A percentile compares a stretch with the other conserved stretches of the same genome.
These are phyloP conservation scores for Aspergillus fijiensis DNA, from an alignment of 2,329 filamentous ascomycete species.

Conservation along the genomic window DNA sequence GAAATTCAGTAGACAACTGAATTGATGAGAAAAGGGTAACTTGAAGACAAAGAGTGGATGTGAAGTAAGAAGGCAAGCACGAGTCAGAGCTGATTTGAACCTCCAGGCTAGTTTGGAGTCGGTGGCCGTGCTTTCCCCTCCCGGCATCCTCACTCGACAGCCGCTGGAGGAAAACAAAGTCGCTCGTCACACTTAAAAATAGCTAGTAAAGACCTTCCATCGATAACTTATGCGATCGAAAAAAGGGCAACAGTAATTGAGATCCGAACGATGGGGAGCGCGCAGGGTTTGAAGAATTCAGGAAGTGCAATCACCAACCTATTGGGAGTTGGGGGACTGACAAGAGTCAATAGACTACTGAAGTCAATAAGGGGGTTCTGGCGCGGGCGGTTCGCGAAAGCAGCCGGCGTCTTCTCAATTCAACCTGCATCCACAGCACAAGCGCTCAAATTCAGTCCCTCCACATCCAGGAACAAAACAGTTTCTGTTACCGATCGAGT, in stretches of 20 bases:
- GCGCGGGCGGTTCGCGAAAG: slow-evolving; percentile 13
- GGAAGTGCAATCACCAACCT: neutral
- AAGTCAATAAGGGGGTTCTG: slow-evolving; percentile 2
- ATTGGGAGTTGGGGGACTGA: slow-evolving; percentile 6
- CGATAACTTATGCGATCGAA: neutral
- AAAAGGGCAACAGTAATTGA: neutral
- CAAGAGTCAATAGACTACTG: slow-evolving; percentile 2
- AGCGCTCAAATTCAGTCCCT: slow-evolving; percentile 2
- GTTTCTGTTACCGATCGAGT: slow-evolving; percentile 7
- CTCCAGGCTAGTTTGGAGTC: too few species aligned
- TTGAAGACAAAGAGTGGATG: too few species aligned
- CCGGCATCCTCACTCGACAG: neutral
- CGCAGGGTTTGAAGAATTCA: slow-evolving; percentile 7
- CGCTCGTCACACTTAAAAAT: neutral
- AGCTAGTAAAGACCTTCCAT: neutral
- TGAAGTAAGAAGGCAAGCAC: too few species aligned
- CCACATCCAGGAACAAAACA: slow-evolving; percentile 3
- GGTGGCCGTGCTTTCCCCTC: neutral
- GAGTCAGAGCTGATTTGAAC: too few species aligned
- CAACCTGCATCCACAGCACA: slow-evolving; percentile 13
- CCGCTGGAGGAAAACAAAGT: neutral
- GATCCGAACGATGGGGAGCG: neutral
- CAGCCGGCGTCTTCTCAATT: slow-evolving; percentile 11
- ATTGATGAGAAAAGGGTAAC: neutral
- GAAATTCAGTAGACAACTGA: neutral